A percentile compares a stretch with the other conserved stretches of the same genome.
Conservation (phyloP, 345 rosid genomes). For the Salix koriyanagi region DNA sequence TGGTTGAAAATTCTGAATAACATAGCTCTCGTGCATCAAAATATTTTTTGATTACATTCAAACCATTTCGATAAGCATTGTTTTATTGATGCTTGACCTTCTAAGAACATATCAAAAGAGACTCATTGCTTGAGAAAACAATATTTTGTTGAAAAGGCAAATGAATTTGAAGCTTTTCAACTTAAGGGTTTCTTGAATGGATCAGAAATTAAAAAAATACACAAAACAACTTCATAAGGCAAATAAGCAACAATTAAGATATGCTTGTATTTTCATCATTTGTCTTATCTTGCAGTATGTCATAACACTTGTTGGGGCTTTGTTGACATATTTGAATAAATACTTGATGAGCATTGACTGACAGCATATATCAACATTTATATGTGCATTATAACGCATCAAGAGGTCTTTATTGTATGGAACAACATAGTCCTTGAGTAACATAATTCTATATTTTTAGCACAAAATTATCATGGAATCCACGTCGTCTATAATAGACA, state of each 20-base stretch:
- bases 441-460: rapidly evolving
- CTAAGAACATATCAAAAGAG: neutral
- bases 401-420: neutral
- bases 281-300: neutral
- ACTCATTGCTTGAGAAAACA: neutral
- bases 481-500: neutral
- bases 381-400: neutral
- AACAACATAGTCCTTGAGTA: neutral
- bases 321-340: neutral
- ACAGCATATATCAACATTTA: neutral
- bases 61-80: neutral
- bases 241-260: neutral
- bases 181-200: neutral
- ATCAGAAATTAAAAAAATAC: neutral
- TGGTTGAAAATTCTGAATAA: neutral
- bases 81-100: neutral
- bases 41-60: neutral
- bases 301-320: neutral
- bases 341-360: neutral
- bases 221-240: neutral
- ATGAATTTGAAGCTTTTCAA: neutral
- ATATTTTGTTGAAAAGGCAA: neutral
- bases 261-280: neutral
- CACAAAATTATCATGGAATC: too few species aligned
- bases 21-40: neutral